Base-by-base conservation (phyloP, 2,329 filamentous ascomycete genomes). In the Alternaria metachromatica region DNA sequence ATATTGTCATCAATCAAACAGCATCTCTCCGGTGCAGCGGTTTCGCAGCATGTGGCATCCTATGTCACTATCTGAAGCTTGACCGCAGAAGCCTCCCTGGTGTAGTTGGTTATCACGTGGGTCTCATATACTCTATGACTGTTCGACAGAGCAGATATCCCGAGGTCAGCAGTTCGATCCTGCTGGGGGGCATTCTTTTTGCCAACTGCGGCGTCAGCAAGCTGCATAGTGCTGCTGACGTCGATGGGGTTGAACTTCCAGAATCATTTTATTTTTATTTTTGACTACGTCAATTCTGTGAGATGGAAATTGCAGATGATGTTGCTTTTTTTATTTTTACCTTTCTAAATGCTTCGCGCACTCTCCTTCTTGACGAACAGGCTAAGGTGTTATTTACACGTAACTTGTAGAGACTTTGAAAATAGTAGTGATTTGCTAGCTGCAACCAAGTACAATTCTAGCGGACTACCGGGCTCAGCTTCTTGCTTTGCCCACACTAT, bases 31-130 rank as follows among this genome's bases (percentile, higher is more conserved):
- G 54, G 48, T 62, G 23, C 44, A 65, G 37, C 37, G n/a, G 37
- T 18, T 41, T 41, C 37, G 37, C 37, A 41, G 15, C 9, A 41
- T 9, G 37, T 41, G 37, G 33, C 33, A 37, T 37, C 15, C 33
- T 37, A 37, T 37, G 33, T 37, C 33, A 37, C 33, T 15, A n/a
- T 37, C 7, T 37, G 7, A 37, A 37, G 33, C n/a, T 5, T 41
- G 4, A 10, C 15, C 37, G 45, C n/a, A 55, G 44, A 28, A 41
- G 61, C 55, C 57, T 60, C 37, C 50, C 53, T 63, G 56, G 58
- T 60, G 60, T 62, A 62, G 60, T 62, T 62, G 60, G 60, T 62
- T 62, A 62, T 62, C 60, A 62, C 60, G 55, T 62, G 60, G 60
- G 60, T 62, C 60, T 62, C 60, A 62, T 62, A 62, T 49, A 15